Evolutionary conservation across 768 basidiomycete species (phyloP).

Genomic region (Xerocomellus amylosporus): DNA sequence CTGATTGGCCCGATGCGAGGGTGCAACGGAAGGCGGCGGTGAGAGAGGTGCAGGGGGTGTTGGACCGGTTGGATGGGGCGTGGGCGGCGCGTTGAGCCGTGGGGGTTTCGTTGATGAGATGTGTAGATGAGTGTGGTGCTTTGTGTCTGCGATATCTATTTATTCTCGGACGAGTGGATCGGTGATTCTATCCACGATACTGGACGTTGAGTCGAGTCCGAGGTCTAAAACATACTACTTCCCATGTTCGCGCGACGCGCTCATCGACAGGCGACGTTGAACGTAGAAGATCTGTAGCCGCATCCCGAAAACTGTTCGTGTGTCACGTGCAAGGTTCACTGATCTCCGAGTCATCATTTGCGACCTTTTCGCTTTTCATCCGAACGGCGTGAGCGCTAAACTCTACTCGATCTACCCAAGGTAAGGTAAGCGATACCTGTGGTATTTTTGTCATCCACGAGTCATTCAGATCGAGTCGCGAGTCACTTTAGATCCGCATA

Average conservation of each 20-base stretch:
- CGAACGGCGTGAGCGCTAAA: neutral
- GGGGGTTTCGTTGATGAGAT: neutral
- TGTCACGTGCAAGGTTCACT: no score
- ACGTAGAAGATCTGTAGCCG: no score
- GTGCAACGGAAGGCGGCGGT: constrained; percentile 83
- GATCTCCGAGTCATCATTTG: neutral
- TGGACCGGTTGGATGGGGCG: constrained; percentile 75
- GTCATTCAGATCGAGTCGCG: constrained; percentile 18
- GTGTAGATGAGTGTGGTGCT: neutral
- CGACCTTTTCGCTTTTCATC: neutral
- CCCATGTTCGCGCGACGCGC: no score
- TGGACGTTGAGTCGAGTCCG: no score
- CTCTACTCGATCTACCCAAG: neutral
- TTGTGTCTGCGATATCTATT: neutral
- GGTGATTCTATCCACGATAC: no score
- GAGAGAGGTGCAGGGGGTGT: constrained; percentile 74
- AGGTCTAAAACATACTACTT: no score
- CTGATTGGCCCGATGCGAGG: constrained; percentile 76
- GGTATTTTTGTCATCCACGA: neutral
- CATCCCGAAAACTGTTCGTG: no score
- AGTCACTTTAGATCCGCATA: neutral
- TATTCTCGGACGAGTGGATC: neutral
- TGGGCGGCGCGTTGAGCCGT: constrained; percentile 43
- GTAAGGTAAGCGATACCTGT: neutral
- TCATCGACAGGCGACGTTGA: no score